Percentiles rank a stretch among this genome's conserved stretches.
Conservation (phyloP, 1,284 basidiomycete species). For the Coniferiporia sulphurascens region DNA sequence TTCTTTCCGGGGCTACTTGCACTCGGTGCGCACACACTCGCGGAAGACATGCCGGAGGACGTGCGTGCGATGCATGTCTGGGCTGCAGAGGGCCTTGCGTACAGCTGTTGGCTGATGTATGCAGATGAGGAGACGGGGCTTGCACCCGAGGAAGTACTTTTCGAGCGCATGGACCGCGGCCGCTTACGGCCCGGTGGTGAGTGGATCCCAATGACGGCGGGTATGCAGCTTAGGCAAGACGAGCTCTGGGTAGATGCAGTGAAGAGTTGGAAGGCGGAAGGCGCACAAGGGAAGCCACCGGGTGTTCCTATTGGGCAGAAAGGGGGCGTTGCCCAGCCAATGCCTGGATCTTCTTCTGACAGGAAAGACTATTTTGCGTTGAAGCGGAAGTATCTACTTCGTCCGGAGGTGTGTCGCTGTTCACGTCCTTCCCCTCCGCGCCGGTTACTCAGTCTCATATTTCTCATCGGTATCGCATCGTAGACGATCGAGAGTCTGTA, state of each 20-base stretch:
- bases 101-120: constrained; percentile 63
- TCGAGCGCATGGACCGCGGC: constrained; percentile 26
- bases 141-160: constrained; percentile 52
- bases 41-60: background rate
- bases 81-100: constrained; percentile 64
- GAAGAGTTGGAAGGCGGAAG: constrained; percentile 43
- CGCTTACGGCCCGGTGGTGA: constrained; percentile 4
- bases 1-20: constrained; percentile 77
- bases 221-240: constrained; percentile 10
- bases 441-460: constrained; percentile 1
- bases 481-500: constrained; percentile 70
- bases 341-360: background rate
- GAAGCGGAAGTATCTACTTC: constrained; percentile 45
- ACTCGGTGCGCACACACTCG: constrained; percentile 58
- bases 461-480: background rate
- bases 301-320: constrained; percentile 39
- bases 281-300: constrained; percentile 43
- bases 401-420: constrained; percentile 53
- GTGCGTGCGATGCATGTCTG: constrained; percentile 49
- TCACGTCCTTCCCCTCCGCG: background rate
- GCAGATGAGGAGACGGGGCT: constrained; percentile 57
- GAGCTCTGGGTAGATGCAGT: constrained; percentile 50
- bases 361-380: constrained; percentile 37
- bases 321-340: constrained; percentile 20
- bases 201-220: background rate